These are phyloP conservation scores for Suillus luteus DNA, from an alignment of 768 basidiomycete species.

Conservation along the genomic window DNA sequence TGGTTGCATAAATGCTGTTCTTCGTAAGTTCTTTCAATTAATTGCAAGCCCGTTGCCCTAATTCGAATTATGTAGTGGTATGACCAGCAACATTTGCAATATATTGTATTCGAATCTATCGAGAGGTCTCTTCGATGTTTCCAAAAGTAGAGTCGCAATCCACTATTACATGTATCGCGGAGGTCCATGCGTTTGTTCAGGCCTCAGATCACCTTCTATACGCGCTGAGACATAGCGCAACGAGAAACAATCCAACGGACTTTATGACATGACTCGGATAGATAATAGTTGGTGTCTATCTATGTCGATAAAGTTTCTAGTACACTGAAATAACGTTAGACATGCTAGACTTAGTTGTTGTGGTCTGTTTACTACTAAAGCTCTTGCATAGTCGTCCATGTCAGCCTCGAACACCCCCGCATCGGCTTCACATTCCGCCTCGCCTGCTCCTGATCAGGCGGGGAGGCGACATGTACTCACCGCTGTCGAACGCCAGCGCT, in stretches of 20 bases:
- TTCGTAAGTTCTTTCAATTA: slow-evolving; percentile 56
- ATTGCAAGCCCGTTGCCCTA: background rate
- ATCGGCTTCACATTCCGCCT: slow-evolving; percentile 32
- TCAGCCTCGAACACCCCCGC: slow-evolving; percentile 32
- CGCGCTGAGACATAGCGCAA: background rate
- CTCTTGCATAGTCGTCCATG: slow-evolving; percentile 24
- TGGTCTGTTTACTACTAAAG: slow-evolving; percentile 20
- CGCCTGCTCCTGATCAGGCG: slow-evolving; percentile 30
- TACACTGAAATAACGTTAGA: background rate
- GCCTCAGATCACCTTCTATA: background rate
- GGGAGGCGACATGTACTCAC: slow-evolving; percentile 48
- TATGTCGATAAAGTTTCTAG: background rate
- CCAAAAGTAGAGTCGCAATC: background rate
- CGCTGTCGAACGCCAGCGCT: slow-evolving; percentile 52
- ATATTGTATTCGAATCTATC: background rate
- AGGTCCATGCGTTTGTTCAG: background rate
- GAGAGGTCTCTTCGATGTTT: background rate
- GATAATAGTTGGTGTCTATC: background rate
- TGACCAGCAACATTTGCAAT: background rate
- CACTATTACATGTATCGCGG: background rate
- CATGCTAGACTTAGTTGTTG: slow-evolving; percentile 16
- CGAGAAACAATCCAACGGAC: background rate
- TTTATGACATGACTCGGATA: background rate
- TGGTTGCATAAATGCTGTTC: slow-evolving; percentile 93
- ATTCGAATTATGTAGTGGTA: slow-evolving; percentile 1